Evolutionary conservation across 192 early-diverging fungal species (phyloP).

Genomic region (Entomortierella beljakovae): DNA sequence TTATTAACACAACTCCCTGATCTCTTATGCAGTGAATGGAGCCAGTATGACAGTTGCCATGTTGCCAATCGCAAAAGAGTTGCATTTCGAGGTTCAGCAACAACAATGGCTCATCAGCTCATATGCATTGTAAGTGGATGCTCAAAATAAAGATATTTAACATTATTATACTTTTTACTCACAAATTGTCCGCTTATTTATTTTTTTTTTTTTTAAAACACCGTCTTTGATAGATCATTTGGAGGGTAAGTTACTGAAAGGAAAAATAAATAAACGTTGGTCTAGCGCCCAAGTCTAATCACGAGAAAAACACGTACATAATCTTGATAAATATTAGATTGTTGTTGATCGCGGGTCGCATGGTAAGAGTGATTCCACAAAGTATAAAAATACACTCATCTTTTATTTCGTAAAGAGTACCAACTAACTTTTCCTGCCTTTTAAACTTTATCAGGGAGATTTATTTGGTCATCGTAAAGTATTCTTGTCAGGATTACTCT

Average conservation of each 20-base stretch:
- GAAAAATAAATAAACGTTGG: constrained; percentile 6
- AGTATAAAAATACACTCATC: no score
- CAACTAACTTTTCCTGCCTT: neutral
- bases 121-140: constrained; percentile 40
- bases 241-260: constrained; percentile 36
- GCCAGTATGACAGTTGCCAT: constrained; percentile 49
- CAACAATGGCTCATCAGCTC: constrained; percentile 54
- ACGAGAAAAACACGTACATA: no score
- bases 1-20: neutral
- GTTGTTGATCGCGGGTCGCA: constrained; percentile 48
- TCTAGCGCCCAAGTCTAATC: no score
- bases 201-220: neutral
- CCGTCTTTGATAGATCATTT: constrained; percentile 24
- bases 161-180: neutral
- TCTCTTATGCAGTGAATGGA: constrained; percentile 23
- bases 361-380: constrained; percentile 26
- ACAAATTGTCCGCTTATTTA: neutral
- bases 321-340: constrained; percentile 18
- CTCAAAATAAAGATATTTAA: no score
- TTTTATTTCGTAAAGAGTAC: no score
- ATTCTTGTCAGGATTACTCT: constrained; percentile 44
- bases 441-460: constrained; percentile 33
- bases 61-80: constrained; percentile 40
- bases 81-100: constrained; percentile 43
- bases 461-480: constrained; percentile 55